Evolutionary conservation across 164 flowering plant genomes (phyloP).

Genomic region (Liriodendron chinense): DNA sequence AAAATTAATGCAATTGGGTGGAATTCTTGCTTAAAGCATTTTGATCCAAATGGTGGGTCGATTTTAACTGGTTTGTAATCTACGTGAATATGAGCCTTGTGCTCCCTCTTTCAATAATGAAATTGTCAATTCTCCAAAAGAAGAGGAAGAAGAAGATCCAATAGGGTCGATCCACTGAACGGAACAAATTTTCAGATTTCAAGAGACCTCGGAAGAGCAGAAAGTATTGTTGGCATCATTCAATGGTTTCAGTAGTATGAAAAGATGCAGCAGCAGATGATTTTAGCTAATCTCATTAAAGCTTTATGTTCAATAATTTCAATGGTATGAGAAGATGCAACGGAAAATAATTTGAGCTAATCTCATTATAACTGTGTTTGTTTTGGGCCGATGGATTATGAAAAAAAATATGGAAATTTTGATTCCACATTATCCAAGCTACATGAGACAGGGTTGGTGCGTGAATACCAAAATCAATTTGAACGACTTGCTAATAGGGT

Average conservation of each 20-base stretch:
- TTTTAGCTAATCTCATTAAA: background rate
- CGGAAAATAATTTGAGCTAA: background rate
- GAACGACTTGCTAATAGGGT: background rate
- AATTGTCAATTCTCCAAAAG: no score
- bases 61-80: no score
- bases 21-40: no score
- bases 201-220: background rate
- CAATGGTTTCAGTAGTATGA: background rate
- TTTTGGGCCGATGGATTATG: no score
- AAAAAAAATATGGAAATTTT: no score
- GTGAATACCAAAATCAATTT: slow-evolving; percentile 1
- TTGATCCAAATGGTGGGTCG: no score
- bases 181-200: background rate
- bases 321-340: background rate
- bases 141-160: background rate
- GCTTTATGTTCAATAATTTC: no score
- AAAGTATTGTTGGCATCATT: background rate
- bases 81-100: no score
- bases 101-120: no score
- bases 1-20: no score
- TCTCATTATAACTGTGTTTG: background rate
- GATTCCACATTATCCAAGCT: background rate
- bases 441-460: background rate
- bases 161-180: background rate
- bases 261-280: background rate